A percentile compares a stretch with the other conserved stretches of the same genome.
Conservation (phyloP, 2,329 filamentous ascomycete genomes). For the Aspergillus piperis region DNA sequence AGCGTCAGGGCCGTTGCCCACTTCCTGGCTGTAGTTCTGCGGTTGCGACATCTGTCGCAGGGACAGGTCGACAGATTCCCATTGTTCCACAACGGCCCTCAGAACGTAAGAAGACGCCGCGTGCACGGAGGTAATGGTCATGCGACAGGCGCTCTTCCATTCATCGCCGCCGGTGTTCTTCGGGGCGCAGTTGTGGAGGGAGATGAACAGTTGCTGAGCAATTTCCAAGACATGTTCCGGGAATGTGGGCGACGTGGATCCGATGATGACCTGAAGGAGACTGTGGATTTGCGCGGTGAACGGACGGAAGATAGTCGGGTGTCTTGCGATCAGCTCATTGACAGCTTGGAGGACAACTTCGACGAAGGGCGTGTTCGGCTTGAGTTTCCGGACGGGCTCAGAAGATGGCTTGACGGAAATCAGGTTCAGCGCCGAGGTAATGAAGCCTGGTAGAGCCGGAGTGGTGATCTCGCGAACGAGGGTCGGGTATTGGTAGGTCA, state of each 20-base stretch:
- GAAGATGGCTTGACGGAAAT: conserved; percentile 50
- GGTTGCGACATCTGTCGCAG: conserved; percentile 35
- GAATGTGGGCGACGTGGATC: conserved; percentile 59
- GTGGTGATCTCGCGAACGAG: conserved; percentile 86
- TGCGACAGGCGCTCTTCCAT: conserved; percentile 69
- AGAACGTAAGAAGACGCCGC: conserved; percentile 74
- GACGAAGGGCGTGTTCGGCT: conserved; percentile 53
- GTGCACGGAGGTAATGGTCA: conserved; percentile 66
- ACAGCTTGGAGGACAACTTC: conserved; percentile 73
- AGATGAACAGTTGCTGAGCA: conserved; percentile 66
- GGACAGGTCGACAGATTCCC: conserved; percentile 65
- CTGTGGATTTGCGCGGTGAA: conserved; percentile 68
- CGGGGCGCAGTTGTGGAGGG: conserved; percentile 76
- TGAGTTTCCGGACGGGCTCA: conserved; percentile 38
- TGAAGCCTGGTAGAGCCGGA: conserved; percentile 73
- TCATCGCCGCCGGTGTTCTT: conserved; percentile 77
- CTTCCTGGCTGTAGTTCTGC: conserved; percentile 37
- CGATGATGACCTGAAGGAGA: conserved; percentile 62
- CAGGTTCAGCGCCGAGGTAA: conserved; percentile 71
- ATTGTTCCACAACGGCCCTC: conserved; percentile 76
- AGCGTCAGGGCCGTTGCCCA: conserved; percentile 42
- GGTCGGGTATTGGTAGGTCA: conserved; percentile 80
- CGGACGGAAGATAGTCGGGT: conserved; percentile 80
- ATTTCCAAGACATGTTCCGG: conserved; percentile 57
- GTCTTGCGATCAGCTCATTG: conserved; percentile 70